Conservation (phyloP, 2,329 filamentous ascomycete genomes). For the Alternaria atra region DNA sequence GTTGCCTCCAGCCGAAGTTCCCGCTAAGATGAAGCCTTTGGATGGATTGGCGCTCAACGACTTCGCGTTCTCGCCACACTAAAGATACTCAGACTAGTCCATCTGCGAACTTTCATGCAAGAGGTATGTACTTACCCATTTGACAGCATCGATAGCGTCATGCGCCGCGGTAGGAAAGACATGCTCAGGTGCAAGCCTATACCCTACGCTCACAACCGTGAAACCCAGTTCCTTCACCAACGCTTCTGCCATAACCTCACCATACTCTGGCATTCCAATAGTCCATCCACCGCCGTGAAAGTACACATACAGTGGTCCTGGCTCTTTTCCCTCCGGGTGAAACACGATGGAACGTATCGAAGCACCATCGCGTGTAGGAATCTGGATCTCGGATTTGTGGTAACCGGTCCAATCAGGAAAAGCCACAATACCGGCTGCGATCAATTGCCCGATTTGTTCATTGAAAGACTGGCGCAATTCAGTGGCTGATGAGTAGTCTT, state of each 20-base stretch:
- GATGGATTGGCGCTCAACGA: neutral
- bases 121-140: neutral
- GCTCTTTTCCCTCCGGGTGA: neutral
- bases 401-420: neutral
- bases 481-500: no score
- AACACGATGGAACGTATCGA: neutral
- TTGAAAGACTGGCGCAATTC: no score
- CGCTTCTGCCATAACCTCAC: no score
- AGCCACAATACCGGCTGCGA: neutral
- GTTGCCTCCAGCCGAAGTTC: neutral
- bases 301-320: conserved; percentile 27
- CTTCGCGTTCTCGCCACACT: neutral
- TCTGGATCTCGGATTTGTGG: neutral
- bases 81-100: no score
- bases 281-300: conserved; percentile 33
- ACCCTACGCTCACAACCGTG: conserved; percentile 2
- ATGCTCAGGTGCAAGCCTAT: neutral
- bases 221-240: no score
- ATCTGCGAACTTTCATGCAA: no score
- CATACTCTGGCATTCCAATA: neutral
- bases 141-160: conserved; percentile 3
- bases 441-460: neutral
- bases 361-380: neutral
- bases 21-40: neutral
- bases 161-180: neutral